Percentiles rank a stretch among this genome's conserved stretches.
Evolutionary conservation across 352 stramenopile species (phyloP).

Genomic region (Globisporangium polare): DNA sequence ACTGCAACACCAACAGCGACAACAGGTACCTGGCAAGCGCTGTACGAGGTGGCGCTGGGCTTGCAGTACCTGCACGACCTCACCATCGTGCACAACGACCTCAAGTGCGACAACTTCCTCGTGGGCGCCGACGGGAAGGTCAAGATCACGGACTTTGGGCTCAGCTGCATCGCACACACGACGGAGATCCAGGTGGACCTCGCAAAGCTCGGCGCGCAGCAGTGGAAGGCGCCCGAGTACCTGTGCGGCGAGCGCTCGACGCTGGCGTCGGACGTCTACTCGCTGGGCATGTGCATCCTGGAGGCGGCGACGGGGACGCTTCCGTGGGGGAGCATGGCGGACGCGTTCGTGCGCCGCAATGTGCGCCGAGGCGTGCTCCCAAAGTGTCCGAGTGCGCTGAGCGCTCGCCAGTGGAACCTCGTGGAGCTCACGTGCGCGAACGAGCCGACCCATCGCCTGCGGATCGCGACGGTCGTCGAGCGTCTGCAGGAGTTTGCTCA

Average conservation of each 20-base stretch:
- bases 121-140: slow-evolving; percentile 2
- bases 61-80: slow-evolving; percentile 13
- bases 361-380: neutral
- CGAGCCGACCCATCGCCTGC: neutral
- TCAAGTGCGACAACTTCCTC: slow-evolving; percentile 17
- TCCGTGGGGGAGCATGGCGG: slow-evolving; percentile 5
- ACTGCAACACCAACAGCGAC: neutral
- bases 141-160: slow-evolving; percentile 15
- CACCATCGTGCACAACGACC: slow-evolving; percentile 11
- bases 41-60: slow-evolving; percentile 12
- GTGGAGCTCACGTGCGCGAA: slow-evolving; percentile 12
- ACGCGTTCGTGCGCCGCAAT: slow-evolving; percentile 2
- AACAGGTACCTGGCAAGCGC: neutral
- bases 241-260: slow-evolving; percentile 8
- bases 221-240: slow-evolving; percentile 8
- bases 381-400: neutral
- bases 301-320: slow-evolving; percentile 3
- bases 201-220: slow-evolving; percentile 1
- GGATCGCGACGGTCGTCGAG: slow-evolving; percentile 8
- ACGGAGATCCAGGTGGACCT: slow-evolving; percentile 7
- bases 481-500: neutral
- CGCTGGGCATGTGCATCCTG: slow-evolving; percentile 13
- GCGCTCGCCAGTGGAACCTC: slow-evolving; percentile 2
- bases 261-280: slow-evolving; percentile 15
- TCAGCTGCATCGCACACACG: slow-evolving; percentile 8